phyloP scores from a whole-genome alignment of 345 rosid genomes.

The Erucastrum elatum region DNA sequence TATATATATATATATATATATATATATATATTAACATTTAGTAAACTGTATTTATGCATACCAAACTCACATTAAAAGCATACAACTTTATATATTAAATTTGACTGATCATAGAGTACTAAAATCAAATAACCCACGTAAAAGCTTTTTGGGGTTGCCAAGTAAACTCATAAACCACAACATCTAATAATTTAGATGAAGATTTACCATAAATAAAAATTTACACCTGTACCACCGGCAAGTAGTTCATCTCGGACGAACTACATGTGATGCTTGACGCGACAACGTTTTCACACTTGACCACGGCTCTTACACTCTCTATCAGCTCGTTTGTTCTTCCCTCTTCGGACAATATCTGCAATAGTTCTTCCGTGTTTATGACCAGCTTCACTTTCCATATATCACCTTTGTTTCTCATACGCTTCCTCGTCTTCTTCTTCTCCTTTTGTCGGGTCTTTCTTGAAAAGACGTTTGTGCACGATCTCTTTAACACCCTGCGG shows the following conservation, averaged over 20 bases:
- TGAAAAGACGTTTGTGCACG: conserved; percentile 63
- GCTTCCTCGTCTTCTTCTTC: conserved; percentile 8
- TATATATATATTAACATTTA: too few species aligned
- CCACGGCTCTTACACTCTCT: conserved; percentile 74
- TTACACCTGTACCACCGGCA: conserved; percentile 29
- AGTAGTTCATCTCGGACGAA: conserved; percentile 21
- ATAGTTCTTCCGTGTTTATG: conserved; percentile 61
- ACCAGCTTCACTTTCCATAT: conserved; percentile 87
- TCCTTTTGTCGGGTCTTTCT: conserved; percentile 36
- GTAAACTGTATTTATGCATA: not conserved
- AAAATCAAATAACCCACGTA: not conserved
- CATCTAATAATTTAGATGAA: conserved; percentile 3
- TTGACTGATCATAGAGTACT: not conserved
- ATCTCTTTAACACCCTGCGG: conserved; percentile 57
- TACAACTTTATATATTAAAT: not conserved
- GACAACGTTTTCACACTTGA: conserved; percentile 55
- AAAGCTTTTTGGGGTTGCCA: not conserved
- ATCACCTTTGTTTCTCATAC: conserved; percentile 34
- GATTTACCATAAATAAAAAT: not conserved
- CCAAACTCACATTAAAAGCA: not conserved
- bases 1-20: too few species aligned
- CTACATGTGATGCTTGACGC: conserved; percentile 27
- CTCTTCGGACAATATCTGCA: conserved; percentile 69
- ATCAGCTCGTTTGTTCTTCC: conserved; percentile 64
- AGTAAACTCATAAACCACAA: not conserved